Evolutionary conservation across 2,329 filamentous ascomycete species (phyloP), one percentile per base, ranked within the genome.

Genomic region (Periglandula ipomoeae): DNA sequence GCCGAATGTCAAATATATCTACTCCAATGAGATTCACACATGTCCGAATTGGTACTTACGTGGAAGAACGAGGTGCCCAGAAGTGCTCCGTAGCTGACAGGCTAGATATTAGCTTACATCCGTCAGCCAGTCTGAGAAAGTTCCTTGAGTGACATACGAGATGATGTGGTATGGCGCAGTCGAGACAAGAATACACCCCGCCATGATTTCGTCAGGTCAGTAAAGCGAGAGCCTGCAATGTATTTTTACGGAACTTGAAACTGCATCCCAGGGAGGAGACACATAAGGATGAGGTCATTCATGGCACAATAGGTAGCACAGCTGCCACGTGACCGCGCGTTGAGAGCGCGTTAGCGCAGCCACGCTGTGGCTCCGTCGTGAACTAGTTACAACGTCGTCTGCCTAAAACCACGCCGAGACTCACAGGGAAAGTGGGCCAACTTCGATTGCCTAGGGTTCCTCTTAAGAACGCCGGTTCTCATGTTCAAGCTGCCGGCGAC

Each of bases 61-160:
- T 97, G 89, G 69, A 89, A 97, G 65, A 95, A 76, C 35, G 89
- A 86, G 24, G 85, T 84, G 55, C 93, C 93, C 13, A 97, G 74
- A 44, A 97, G 78, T 19, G 88, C 89, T 56, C 89, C 89, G 69
- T 94, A 95, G 63, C 88, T 93, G 57, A 42, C 15, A 46, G 42
- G n/a, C n/a, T 19, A 17, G 4, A 32, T 46, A 52, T 63, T 53
- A 62, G 59, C 51, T 40, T 47, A 15, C 20, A 45, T 20, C 7
- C 44, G 40, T 24, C 13, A 20, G 40, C 41, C n/a, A 34, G 44
- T 44, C 26, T n/a, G 24, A 15, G 13, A 44, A 5, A 37, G 15
- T 5, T 17, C 10, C 10, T 13, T 11, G 15, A 5, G 26, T n/a
- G 10, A 63, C 69, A 55, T 74, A 88, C 83, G 82, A 81, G 53